These are phyloP conservation scores for Gloeostereum incarnatum DNA, from an alignment of 768 basidiomycete species.

Conservation along the genomic window DNA sequence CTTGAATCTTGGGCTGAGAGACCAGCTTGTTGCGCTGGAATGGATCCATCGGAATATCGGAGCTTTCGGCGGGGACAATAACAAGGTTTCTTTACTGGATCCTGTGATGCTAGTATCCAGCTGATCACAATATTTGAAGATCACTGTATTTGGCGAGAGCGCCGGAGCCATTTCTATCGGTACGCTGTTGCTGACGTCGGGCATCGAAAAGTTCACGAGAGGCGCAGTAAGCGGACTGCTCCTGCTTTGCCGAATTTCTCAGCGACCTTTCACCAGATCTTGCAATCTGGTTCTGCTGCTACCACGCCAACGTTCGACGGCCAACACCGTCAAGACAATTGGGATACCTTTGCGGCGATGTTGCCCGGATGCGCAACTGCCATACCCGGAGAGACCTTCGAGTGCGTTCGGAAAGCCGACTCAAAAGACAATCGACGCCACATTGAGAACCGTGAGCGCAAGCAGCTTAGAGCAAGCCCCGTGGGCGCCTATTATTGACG, in stretches of 20 bases:
- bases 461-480: conserved; percentile 18
- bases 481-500: conserved; percentile 32
- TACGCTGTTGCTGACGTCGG: conserved; percentile 23
- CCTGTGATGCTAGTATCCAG: conserved; percentile 1
- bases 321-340: conserved; percentile 1
- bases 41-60: conserved; percentile 56
- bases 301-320: conserved; percentile 1
- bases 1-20: conserved; percentile 36
- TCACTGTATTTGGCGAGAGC: conserved; percentile 38
- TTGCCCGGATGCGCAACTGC: neutral
- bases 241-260: neutral
- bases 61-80: conserved; percentile 47
- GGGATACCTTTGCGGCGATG: conserved; percentile 6
- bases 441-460: neutral
- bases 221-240: conserved; percentile 17
- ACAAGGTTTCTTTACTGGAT: conserved; percentile 14
- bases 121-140: conserved; percentile 14
- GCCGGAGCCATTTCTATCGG: conserved; percentile 36
- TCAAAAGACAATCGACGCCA: neutral
- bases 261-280: conserved; percentile 2
- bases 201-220: conserved; percentile 16
- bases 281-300: conserved; percentile 9
- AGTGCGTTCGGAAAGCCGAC: neutral
- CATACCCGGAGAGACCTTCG: neutral
- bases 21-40: conserved; percentile 32